Percentiles rank a stretch among this genome's conserved stretches.
Conservation (phyloP, 345 rosid species). For the Bruguiera gymnorhiza region DNA sequence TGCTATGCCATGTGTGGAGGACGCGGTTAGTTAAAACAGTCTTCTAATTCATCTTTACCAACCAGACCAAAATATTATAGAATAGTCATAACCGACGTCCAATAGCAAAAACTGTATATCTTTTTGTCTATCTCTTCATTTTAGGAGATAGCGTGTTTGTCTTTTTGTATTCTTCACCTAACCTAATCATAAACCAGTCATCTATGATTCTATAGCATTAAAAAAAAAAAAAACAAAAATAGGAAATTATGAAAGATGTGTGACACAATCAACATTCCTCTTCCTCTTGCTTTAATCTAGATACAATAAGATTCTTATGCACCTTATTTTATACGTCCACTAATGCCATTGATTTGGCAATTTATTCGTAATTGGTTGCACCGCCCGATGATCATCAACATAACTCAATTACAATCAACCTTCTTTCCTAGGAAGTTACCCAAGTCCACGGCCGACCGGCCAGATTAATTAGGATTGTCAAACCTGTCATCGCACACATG, state of each 20-base stretch:
- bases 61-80: not conserved
- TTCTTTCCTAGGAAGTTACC: not conserved
- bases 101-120: too few species aligned
- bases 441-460: not conserved
- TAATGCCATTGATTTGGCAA: constrained; percentile 26
- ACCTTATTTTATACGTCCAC: constrained; percentile 28
- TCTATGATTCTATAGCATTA: constrained; percentile 11
- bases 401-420: not conserved
- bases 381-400: not conserved
- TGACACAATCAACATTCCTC: constrained; percentile 33
- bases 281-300: constrained; percentile 19
- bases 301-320: not conserved
- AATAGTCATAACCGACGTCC: not conserved
- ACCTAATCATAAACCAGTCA: constrained; percentile 24
- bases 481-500: not conserved
- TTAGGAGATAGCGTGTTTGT: not conserved
- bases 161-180: not conserved
- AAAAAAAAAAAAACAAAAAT: constrained; percentile 11
- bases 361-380: constrained; percentile 3
- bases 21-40: constrained; percentile 15
- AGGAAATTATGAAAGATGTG: constrained; percentile 17
- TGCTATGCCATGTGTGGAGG: constrained; percentile 31
- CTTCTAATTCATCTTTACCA: constrained; percentile 17
- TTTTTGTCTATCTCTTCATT: not conserved
- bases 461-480: not conserved